Evolutionary conservation across 2,329 filamentous ascomycete species (phyloP), one percentile per base, ranked within the genome.

Genomic region (Aspergillus fischeri): DNA sequence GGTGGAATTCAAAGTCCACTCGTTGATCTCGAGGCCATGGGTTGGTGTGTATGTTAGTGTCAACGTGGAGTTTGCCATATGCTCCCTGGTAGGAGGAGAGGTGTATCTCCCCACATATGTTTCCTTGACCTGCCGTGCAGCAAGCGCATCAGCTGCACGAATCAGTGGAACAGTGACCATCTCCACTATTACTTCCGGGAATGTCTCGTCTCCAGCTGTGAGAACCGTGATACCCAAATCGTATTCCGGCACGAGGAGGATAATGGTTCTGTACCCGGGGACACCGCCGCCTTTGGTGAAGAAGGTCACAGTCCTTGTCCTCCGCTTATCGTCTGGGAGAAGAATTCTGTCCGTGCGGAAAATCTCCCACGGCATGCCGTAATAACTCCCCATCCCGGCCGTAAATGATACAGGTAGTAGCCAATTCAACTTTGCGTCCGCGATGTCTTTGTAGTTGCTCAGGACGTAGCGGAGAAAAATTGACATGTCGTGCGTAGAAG

Each of bases 321-420:
- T 11, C 1, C 41, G 11, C 29, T 35, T 67, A 4, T 60, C 64
- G 10, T 69, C 76, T 17, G 70, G 57, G 7, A 61, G 51, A 1
- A 80, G 65, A 17, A 78, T 70, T 4, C 67, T 67, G 42, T 76
- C 70, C 1, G 73, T 77, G 0, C 76, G 73, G 45, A 75, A 75
- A 0, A 78, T 80, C 61, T 81, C 78, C 74, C 77, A 81, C 0
- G 78, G 78, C 67, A 77, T 76, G 3, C 78, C 78, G 55, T 79
- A 80, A 56, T 76, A 78, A 0, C 67, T 72, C 27, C 73, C 60
- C 14, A 74, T 52, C 0, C 75, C 74, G 1, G 65, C 67, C 0
- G 68, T 60, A 42, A 70, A 74, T 3, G 75, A 77, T 1, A 67
- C 70, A 0, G 77, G 76, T 44, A 76, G 59, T 10, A 78, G 59